Conservation (phyloP, 805 yeast species). For the Wickerhamiella shivajii region DNA sequence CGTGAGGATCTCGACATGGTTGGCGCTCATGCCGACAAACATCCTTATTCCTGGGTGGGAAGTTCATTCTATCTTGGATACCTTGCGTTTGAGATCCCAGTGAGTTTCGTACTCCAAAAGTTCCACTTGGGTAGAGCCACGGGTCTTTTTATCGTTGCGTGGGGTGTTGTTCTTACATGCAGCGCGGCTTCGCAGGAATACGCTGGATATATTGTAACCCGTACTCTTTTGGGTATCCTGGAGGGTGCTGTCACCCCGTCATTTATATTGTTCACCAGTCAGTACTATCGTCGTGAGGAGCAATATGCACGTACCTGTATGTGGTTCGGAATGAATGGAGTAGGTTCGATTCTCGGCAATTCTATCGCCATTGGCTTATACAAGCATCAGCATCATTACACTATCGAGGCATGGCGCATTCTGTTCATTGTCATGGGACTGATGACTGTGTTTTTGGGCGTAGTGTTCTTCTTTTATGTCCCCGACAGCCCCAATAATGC, state of each 20-base stretch:
- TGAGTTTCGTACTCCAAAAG: conserved; percentile 34
- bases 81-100: conserved; percentile 40
- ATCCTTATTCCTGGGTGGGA: conserved; percentile 35
- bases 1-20: conserved; percentile 32
- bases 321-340: conserved; percentile 32
- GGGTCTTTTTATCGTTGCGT: conserved; percentile 28
- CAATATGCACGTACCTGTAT: conserved; percentile 33
- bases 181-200: conserved; percentile 32
- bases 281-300: conserved; percentile 37
- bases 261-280: conserved; percentile 40
- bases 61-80: conserved; percentile 53
- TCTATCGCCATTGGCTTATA: conserved; percentile 33
- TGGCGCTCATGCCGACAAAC: no score
- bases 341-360: conserved; percentile 34
- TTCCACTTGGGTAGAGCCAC: conserved; percentile 43
- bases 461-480: conserved; percentile 20
- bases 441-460: conserved; percentile 31
- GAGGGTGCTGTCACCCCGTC: conserved; percentile 44
- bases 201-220: conserved; percentile 31
- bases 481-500: conserved; percentile 42
- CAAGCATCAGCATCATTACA: conserved; percentile 9
- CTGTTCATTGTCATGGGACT: conserved; percentile 44
- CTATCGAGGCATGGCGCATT: conserved; percentile 36
- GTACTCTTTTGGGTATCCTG: conserved; percentile 36
- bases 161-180: conserved; percentile 35